phyloP scores from a whole-genome alignment of 805 yeast genomes.

The Saccharomycopsis vini region DNA sequence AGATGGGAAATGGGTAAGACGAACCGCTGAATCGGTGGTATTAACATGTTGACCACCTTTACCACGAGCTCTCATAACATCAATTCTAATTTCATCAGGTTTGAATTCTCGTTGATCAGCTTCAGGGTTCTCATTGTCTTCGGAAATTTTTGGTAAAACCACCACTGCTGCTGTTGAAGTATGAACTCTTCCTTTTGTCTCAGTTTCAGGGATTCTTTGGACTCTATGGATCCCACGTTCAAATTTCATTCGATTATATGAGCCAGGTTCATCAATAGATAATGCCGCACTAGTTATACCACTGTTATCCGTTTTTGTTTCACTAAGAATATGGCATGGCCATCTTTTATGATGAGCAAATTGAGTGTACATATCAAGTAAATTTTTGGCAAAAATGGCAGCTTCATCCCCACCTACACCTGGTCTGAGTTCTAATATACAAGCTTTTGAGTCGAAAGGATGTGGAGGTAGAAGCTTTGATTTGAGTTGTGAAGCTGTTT shows the following conservation, averaged over 20 bases:
- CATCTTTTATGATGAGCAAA: constrained; percentile 61
- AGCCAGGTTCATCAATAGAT: constrained; percentile 63
- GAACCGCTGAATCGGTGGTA: constrained; percentile 93
- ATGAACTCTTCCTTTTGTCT: constrained; percentile 87
- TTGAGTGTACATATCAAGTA: constrained; percentile 71
- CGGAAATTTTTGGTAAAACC: constrained; percentile 73
- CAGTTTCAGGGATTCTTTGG: constrained; percentile 89
- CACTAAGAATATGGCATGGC: constrained; percentile 54
- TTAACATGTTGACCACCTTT: constrained; percentile 98
- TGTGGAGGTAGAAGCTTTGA: constrained; percentile 63
- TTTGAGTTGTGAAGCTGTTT: constrained; percentile 39
- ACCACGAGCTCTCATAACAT: constrained; percentile 96
- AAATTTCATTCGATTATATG: constrained; percentile 62
- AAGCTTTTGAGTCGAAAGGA: constrained; percentile 65
- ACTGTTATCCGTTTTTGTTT: constrained; percentile 47
- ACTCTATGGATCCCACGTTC: constrained; percentile 97
- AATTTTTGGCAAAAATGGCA: constrained; percentile 71
- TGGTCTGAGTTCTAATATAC: constrained; percentile 80
- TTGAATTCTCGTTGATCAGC: constrained; percentile 62
- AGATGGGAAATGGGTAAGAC: constrained; percentile 85
- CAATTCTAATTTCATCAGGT: constrained; percentile 84
- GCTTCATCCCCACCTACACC: constrained; percentile 98
- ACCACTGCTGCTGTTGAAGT: constrained; percentile 96
- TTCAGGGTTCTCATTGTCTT: constrained; percentile 34
- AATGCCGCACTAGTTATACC: constrained; percentile 75